Conservation (phyloP, 208 protist genomes). For the Wallacemonas sp. region DNA sequence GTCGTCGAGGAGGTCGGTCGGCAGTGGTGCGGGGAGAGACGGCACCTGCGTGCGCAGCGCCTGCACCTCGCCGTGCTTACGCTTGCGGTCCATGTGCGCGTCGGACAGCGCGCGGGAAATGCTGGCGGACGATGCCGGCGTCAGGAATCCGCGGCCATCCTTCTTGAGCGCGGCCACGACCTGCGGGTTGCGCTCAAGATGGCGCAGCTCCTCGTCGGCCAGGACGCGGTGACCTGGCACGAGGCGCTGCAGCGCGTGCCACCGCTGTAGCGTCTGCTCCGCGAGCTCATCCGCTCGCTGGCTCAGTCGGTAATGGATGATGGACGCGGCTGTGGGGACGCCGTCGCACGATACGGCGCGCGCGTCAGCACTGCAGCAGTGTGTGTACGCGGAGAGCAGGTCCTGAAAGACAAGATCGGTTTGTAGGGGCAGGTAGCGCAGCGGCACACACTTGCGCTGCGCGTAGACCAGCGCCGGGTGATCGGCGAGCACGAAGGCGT, state of each 20-base stretch:
- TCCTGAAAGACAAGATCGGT: constrained; percentile 32
- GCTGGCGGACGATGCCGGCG: background rate
- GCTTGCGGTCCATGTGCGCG: background rate
- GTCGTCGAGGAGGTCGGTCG: background rate
- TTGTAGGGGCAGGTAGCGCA: constrained; percentile 42
- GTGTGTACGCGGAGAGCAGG: constrained; percentile 25
- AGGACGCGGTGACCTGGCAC: constrained; percentile 13
- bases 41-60: constrained; percentile 13
- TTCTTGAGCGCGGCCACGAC: constrained; percentile 7
- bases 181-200: constrained; percentile 21
- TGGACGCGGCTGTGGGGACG: background rate
- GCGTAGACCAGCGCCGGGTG: constrained; percentile 54
- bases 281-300: constrained; percentile 42
- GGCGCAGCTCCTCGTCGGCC: constrained; percentile 26
- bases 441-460: constrained; percentile 39
- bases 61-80: background rate
- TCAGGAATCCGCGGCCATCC: background rate
- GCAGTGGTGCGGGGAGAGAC: constrained; percentile 1
- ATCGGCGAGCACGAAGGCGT: constrained; percentile 28
- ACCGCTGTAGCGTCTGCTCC: constrained; percentile 17
- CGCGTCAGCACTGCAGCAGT: constrained; percentile 16
- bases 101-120: background rate
- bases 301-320: constrained; percentile 31
- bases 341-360: background rate
- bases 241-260: constrained; percentile 21